A percentile compares a stretch with the other conserved stretches of the same genome.
These are phyloP conservation scores for Kernera saxatilis DNA, from an alignment of 345 rosid genomes.

Conservation along the genomic window DNA sequence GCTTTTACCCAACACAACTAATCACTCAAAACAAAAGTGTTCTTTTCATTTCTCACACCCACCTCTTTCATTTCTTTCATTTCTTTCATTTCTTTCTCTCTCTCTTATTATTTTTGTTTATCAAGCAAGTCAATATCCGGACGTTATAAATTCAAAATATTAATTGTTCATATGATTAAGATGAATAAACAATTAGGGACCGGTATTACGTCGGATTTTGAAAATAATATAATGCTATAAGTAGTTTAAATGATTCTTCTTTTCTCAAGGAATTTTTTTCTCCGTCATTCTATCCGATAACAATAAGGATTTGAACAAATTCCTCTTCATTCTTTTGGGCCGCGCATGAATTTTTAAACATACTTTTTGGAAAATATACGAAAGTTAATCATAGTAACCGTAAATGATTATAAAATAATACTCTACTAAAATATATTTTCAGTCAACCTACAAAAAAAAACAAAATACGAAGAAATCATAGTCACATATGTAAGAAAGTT, in stretches of 20 bases:
- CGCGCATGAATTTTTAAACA: no score
- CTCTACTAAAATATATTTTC: neutral
- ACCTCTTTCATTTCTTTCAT: neutral
- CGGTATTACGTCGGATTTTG: neutral
- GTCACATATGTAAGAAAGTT: neutral
- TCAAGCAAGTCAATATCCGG: constrained; percentile 18
- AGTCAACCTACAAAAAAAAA: neutral
- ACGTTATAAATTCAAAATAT: neutral
- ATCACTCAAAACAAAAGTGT: constrained; percentile 32
- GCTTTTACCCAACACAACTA: constrained; percentile 33
- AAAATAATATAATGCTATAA: neutral
- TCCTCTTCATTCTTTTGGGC: no score
- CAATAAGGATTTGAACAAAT: neutral
- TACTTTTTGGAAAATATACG: no score
- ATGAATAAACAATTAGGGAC: neutral
- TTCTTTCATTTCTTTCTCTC: neutral
- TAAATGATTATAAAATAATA: neutral
- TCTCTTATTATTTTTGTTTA: constrained; percentile 1
- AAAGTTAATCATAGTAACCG: neutral
- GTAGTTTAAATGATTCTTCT: neutral
- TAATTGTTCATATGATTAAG: constrained; percentile 13
- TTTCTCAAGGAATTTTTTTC: neutral
- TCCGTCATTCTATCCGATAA: neutral
- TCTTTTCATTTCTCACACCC: constrained; percentile 23
- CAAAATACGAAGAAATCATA: neutral